These are phyloP conservation scores for Protostelium mycophagum DNA, from an alignment of 78 protist species.

Conservation along the genomic window DNA sequence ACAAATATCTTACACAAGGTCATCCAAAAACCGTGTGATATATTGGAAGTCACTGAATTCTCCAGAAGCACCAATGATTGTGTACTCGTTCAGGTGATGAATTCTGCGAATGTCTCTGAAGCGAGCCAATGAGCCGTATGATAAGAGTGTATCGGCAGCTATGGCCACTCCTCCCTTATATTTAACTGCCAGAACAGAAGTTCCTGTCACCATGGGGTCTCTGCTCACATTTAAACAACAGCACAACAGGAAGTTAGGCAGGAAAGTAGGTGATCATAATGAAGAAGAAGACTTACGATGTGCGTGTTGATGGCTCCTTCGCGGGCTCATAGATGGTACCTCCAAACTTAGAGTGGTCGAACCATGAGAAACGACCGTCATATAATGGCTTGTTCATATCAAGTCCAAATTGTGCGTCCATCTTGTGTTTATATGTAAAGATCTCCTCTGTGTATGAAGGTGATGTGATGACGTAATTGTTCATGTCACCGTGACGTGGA, in stretches of 20 bases:
- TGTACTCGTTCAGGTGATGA: conserved; percentile 26
- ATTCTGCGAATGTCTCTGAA: conserved; percentile 69
- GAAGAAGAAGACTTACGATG: background rate
- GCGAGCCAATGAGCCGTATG: conserved; percentile 90
- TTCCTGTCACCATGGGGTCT: conserved; percentile 87
- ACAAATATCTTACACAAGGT: conserved; percentile 44
- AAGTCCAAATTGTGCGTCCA: background rate
- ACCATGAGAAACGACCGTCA: background rate
- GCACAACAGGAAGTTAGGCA: background rate
- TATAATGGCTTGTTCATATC: background rate
- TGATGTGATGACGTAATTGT: no score
- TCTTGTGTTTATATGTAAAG: no score
- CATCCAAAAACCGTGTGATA: conserved; percentile 47
- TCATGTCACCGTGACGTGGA: no score
- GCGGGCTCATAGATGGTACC: background rate
- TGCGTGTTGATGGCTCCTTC: background rate
- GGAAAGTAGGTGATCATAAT: background rate
- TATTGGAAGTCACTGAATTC: conserved; percentile 89
- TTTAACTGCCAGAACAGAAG: conserved; percentile 87
- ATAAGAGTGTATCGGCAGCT: conserved; percentile 85
- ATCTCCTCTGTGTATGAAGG: no score
- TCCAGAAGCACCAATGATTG: conserved; percentile 80
- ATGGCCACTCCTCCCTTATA: conserved; percentile 88
- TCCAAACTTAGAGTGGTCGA: background rate
- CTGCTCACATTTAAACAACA: background rate